Evolutionary conservation across 225 moss, liverwort and hornwort genomes (phyloP).

Genomic region (Anthoceros angustus): DNA sequence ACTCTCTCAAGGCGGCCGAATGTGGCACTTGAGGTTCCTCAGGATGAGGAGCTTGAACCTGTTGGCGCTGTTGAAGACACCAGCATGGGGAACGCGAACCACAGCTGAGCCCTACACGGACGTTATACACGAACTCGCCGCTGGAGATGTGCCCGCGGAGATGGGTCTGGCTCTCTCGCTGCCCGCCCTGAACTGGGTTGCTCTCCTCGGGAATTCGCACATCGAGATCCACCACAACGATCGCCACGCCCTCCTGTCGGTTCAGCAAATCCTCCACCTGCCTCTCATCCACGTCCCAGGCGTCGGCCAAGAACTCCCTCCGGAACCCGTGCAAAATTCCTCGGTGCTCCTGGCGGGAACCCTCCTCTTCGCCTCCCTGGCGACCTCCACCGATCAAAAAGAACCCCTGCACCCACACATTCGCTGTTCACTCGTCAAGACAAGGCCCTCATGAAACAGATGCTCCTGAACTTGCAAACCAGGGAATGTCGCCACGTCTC

Average conservation of each 20-base stretch:
- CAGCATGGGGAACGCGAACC: background rate
- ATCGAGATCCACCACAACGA: background rate
- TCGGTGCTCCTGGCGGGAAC: background rate
- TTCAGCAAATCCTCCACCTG: background rate
- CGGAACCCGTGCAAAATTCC: background rate
- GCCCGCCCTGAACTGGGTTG: background rate
- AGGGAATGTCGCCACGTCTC: background rate
- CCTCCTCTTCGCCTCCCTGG: background rate
- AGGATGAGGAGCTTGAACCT: background rate
- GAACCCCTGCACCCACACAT: no score
- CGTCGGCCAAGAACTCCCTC: background rate
- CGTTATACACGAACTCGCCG: slow-evolving; percentile 1
- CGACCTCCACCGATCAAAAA: background rate
- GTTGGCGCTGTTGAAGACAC: background rate
- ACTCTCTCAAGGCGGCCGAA: background rate
- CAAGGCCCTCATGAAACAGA: no score
- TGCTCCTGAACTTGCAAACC: no score
- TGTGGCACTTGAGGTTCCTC: background rate
- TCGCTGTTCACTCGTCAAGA: background rate
- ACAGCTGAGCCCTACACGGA: background rate
- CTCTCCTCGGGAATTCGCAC: background rate
- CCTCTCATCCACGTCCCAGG: background rate
- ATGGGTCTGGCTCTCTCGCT: background rate
- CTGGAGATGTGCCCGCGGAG: no score
- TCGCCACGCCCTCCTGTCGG: background rate